Evolutionary conservation across 164 flowering plant genomes (phyloP), one percentile per base, ranked within the genome.

Genomic region (Stephania japonica): DNA sequence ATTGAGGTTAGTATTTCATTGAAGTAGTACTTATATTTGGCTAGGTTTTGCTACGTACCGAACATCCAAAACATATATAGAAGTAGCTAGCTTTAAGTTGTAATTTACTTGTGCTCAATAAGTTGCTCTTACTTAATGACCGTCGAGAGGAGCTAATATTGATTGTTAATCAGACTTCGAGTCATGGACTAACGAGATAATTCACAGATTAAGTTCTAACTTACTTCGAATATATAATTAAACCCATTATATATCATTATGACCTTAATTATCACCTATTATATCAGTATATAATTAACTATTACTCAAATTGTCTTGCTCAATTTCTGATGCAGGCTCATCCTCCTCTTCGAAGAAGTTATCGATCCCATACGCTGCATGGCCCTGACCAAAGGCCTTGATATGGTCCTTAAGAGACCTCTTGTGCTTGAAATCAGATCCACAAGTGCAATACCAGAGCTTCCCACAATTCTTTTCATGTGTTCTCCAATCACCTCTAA

Each of bases 391-490:
- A 72, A 91, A 91, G 42, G 94, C 97, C 78, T 84, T 87, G 26
- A 91, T 84, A 73, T 91, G 97, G 70, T 91, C 97, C 74, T 91
- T 91, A 47, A 91, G 90, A 13, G 97, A 91, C 67, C 97, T 84
- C 75, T 91, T 91, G 85, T 91, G 97, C 87, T 91, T 91, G 78
- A 91, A 91, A 81, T 91, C 97, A 16, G 97, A 91, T 8, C 97
- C 97, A 79, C 97, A 91, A 44, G 84, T 84, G 87, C 97, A 91
- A 42, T 87, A 87, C 97, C 97, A 91, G 19, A 90, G 91, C 83
- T 91, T 91, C 68, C 97, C 97, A 84, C 97, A 91, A 72, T 91
- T 91, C 88, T 91, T 91, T 87, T 91, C 97, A 77, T 91, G 97
- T 41, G 97, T 91, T 73, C 97, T 83, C 97, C 97, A 91, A 68